phyloP scores from a whole-genome alignment of 2,329 filamentous ascomycete species.

The Capronia coronata region DNA sequence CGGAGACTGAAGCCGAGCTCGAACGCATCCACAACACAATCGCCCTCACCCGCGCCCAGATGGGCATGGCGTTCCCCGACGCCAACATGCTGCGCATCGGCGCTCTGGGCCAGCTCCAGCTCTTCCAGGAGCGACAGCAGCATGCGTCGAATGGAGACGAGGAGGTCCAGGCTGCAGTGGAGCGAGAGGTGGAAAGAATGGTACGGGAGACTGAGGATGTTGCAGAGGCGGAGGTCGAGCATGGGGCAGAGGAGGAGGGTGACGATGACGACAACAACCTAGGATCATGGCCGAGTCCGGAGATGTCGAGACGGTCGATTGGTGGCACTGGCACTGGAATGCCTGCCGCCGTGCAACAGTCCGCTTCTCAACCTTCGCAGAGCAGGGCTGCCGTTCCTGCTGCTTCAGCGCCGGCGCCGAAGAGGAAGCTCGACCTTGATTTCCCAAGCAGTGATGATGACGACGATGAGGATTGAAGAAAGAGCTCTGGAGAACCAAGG shows the following conservation, averaged over 20 bases:
- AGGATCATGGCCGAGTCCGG: slow-evolving; percentile 26
- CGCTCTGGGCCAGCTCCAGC: slow-evolving; percentile 41
- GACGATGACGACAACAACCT: too few relatives aligned
- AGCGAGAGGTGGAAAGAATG: slow-evolving; percentile 39
- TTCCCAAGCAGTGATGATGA: slow-evolving; percentile 43
- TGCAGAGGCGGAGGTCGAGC: slow-evolving; percentile 40
- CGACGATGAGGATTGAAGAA: slow-evolving; percentile 31
- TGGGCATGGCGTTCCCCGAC: slow-evolving; percentile 42
- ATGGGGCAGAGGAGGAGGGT: slow-evolving; percentile 30
- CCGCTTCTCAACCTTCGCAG: background rate
- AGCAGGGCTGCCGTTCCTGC: background rate
- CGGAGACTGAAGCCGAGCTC: slow-evolving; percentile 16
- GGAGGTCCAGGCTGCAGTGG: slow-evolving; percentile 38
- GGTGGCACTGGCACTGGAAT: background rate
- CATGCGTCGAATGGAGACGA: slow-evolving; percentile 40
- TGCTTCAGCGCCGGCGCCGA: slow-evolving; percentile 16
- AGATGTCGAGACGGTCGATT: slow-evolving; percentile 15
- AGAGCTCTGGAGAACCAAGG: too few relatives aligned
- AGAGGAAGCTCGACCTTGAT: slow-evolving; percentile 38
- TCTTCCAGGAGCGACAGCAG: slow-evolving; percentile 49
- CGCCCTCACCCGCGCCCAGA: slow-evolving; percentile 35
- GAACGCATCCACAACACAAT: slow-evolving; percentile 33
- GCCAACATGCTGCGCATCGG: slow-evolving; percentile 42
- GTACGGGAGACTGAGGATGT: slow-evolving; percentile 49
- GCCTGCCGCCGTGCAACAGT: background rate